These are phyloP conservation scores for Macrophomina phaseolina DNA, from an alignment of 2,329 filamentous ascomycete species.

Conservation along the genomic window DNA sequence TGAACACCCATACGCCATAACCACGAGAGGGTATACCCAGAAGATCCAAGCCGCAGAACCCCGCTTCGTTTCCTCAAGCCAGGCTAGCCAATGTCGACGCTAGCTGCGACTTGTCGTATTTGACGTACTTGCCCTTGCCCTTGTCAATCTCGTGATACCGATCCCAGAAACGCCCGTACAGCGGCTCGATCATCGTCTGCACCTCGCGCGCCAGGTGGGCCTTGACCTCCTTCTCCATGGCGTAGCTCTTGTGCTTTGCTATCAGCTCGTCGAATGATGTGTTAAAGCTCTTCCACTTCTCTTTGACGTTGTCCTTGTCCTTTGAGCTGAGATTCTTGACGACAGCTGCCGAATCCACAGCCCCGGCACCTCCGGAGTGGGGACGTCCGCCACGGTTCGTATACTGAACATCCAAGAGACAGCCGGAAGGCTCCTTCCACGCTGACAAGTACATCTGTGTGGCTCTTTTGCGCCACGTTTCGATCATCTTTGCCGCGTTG, in stretches of 20 bases:
- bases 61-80: constrained; percentile 37
- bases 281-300: constrained; percentile 95
- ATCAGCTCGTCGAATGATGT: constrained; percentile 88
- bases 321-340: constrained; percentile 84
- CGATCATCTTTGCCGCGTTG: constrained; percentile 69
- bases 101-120: constrained; percentile 89
- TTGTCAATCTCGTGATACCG: constrained; percentile 97
- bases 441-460: constrained; percentile 80
- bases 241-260: constrained; percentile 77
- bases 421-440: constrained; percentile 85
- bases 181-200: constrained; percentile 87
- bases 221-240: constrained; percentile 90
- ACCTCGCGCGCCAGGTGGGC: constrained; percentile 81
- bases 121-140: constrained; percentile 97
- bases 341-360: constrained; percentile 78
- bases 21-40: constrained; percentile 25
- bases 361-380: constrained; percentile 56
- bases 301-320: constrained; percentile 94
- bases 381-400: constrained; percentile 78
- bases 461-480: constrained; percentile 86
- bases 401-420: constrained; percentile 87
- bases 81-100: constrained; percentile 63
- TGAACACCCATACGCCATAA: constrained; percentile 24
- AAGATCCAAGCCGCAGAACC: constrained; percentile 29
- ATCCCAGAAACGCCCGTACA: constrained; percentile 96